Evolutionary conservation across 2,329 filamentous ascomycete species (phyloP), one percentile per base, ranked within the genome.

Genomic region (Phialophora verrucosa): DNA sequence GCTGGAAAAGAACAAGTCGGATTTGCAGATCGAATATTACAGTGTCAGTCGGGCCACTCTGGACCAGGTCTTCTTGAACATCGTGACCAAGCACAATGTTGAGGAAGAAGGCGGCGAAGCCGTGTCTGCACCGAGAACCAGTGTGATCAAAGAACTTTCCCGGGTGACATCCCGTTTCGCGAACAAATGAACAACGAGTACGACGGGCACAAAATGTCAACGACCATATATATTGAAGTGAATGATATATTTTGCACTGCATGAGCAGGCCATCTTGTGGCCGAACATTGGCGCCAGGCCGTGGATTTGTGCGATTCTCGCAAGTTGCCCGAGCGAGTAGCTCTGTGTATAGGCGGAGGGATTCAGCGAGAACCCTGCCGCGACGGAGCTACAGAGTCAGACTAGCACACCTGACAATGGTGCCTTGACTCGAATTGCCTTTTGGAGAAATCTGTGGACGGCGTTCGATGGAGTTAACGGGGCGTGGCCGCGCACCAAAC

Each of bases 11-110:
- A 83, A 89, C 68, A 91, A 89, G 73, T 81, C 87, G 23, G 77
- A 79, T 4, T 77, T 97, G 31, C 91, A 91, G 0, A 84, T 97
- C 56, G 90, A 92, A 75, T 92, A 96, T 77, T 97, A 94, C 78
- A 92, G 90, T 58, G 92, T 97, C 70, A 91, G 87, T 65, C 91
- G 92, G 27, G 95, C 92, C 20, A 96, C 92, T 17, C 80, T 97
- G 50, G 93, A 97, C 75, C 91, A 97, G 78, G 93, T 97, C 0
- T 97, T 97, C 78, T 78, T 97, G 76, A 85, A 85, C 29, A 95
- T 97, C 75, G 92, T 97, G 0, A 89, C 89, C 1, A 86, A 88
- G 77, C 90, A 96, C 76, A 88, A 93, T 76, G 85, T 94, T 6
- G 83, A 88, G 70, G 92, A 96, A 76, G 93, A 94, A 79, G 75